Evolutionary conservation across 2,329 filamentous ascomycete genomes (phyloP).

Genomic region (Trichoderma citrinoviride): DNA sequence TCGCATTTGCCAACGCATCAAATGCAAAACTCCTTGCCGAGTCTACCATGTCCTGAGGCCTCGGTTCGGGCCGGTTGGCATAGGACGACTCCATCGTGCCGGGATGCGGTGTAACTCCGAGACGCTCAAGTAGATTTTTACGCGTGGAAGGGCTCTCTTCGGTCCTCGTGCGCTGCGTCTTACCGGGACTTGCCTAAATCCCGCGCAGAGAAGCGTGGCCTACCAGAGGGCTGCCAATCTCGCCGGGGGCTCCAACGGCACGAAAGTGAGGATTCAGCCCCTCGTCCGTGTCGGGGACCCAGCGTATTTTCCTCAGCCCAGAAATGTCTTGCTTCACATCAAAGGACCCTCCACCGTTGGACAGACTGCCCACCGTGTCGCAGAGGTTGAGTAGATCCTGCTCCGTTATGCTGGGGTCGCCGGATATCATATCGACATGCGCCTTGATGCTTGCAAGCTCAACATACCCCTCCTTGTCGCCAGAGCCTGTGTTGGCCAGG

Average conservation of each 20-base stretch:
- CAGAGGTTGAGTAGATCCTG: conserved; percentile 77
- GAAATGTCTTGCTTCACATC: conserved; percentile 57
- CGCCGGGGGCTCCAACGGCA: conserved; percentile 58
- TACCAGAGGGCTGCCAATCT: conserved; percentile 66
- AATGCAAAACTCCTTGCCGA: neutral
- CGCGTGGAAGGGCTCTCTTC: conserved; percentile 23
- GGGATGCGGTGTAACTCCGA: conserved; percentile 12
- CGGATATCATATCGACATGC: conserved; percentile 56
- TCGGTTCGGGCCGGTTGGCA: neutral
- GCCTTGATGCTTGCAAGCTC: conserved; percentile 66
- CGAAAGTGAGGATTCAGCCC: conserved; percentile 42
- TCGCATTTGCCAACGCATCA: neutral
- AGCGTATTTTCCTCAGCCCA: conserved; percentile 49
- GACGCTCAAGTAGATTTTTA: conserved; percentile 25
- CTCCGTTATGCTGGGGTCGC: conserved; percentile 42
- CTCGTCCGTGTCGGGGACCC: conserved; percentile 52
- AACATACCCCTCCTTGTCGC: conserved; percentile 63
- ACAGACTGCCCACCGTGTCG: conserved; percentile 81
- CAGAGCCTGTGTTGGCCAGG: conserved; percentile 39
- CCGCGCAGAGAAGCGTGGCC: conserved; percentile 41
- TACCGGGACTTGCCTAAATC: conserved; percentile 32
- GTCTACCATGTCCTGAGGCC: neutral
- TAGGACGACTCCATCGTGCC: neutral
- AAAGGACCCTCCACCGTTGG: conserved; percentile 90
- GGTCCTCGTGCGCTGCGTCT: conserved; percentile 17